Evolutionary conservation across 495 filamentous ascomycete genomes (phyloP).

Genomic region (Xylaria sp.): DNA sequence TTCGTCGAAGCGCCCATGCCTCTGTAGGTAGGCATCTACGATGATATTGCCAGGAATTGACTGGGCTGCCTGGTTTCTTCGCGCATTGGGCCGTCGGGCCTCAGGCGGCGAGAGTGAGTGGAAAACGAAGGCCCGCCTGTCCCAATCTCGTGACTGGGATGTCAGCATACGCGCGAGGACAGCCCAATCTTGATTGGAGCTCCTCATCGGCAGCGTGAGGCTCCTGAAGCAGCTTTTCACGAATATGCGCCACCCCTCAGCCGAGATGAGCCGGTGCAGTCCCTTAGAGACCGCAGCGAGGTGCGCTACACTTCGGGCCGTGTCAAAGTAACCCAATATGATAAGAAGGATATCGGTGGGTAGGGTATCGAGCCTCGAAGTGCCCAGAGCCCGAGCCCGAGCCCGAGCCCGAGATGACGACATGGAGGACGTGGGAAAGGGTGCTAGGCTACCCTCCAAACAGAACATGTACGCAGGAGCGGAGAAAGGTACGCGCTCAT

Average conservation of each 20-base stretch:
- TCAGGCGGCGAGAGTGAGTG: conserved; percentile 30
- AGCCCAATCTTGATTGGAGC: conserved; percentile 38
- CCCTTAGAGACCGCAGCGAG: conserved; percentile 42
- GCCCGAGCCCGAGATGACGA: neutral
- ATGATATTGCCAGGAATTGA: conserved; percentile 46
- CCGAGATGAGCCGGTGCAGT: conserved; percentile 37
- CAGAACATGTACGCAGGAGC: neutral
- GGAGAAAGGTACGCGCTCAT: neutral
- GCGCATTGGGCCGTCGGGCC: conserved; percentile 16
- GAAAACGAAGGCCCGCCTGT: conserved; percentile 45
- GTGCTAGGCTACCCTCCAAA: neutral
- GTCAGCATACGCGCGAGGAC: conserved; percentile 48
- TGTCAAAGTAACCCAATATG: conserved; percentile 46
- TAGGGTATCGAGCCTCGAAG: conserved; percentile 35
- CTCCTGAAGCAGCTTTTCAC: conserved; percentile 48
- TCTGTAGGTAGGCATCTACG: conserved; percentile 47
- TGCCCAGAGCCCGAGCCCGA: neutral
- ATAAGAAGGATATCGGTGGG: conserved; percentile 51
- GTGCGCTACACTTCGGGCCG: conserved; percentile 45
- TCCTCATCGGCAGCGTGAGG: conserved; percentile 34
- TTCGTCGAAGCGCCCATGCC: conserved; percentile 35
- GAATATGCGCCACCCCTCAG: conserved; percentile 53
- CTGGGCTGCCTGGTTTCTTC: conserved; percentile 21
- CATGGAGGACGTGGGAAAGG: neutral
- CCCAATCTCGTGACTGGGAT: conserved; percentile 54